Evolutionary conservation across 2,329 filamentous ascomycete species (phyloP).

Genomic region (Colletotrichum somersetense): DNA sequence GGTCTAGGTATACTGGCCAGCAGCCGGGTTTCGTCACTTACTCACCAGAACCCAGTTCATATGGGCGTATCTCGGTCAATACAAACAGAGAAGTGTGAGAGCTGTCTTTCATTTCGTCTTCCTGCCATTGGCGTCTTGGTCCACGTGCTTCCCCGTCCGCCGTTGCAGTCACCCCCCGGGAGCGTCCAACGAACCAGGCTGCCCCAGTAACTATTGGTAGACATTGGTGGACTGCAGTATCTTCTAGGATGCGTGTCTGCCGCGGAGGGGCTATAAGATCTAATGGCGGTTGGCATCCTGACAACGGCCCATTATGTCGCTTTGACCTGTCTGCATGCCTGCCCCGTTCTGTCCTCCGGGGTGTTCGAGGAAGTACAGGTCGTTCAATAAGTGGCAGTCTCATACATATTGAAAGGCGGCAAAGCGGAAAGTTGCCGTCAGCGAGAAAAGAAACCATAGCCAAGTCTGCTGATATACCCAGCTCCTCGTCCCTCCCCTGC

Average conservation of each 20-base stretch:
- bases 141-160: conserved; percentile 19
- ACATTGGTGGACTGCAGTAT: not conserved
- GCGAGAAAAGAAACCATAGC: not conserved
- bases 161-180: conserved; percentile 18
- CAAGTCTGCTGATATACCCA: not conserved
- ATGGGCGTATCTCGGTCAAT: not conserved
- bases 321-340: not conserved
- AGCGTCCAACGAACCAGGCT: conserved; percentile 25
- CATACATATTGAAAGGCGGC: conserved; percentile 10
- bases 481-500: conserved; percentile 5
- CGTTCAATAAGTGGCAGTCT: not conserved
- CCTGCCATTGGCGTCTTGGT: not conserved
- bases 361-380: not conserved
- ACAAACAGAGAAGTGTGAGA: conserved; percentile 6
- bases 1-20: not conserved
- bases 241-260: not conserved
- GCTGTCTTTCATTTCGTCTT: conserved; percentile 25
- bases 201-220: not conserved
- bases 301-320: not conserved
- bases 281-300: not conserved
- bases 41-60: not conserved
- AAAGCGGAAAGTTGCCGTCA: not conserved
- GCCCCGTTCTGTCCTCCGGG: not conserved
- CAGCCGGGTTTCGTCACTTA: not conserved
- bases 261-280: not conserved